Conservation (phyloP, 805 yeast genomes). For the Tetrapisispora iriomotensis region DNA sequence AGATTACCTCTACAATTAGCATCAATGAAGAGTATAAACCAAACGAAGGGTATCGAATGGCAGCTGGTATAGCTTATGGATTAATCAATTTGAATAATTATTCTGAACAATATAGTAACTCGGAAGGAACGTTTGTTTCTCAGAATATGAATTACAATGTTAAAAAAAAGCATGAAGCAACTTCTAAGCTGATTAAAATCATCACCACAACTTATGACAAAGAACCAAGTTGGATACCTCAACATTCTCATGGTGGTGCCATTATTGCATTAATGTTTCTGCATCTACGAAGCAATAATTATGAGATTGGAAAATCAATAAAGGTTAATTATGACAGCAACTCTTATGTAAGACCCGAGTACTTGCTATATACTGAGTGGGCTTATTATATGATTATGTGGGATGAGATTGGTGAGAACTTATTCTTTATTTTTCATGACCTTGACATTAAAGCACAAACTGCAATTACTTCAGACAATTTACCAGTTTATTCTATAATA, state of each 20-base stretch:
- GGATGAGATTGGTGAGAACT: slow-evolving; percentile 44
- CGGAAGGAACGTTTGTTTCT: neutral
- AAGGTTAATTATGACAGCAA: slow-evolving; percentile 36
- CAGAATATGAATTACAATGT: neutral
- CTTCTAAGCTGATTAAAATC: slow-evolving; percentile 11
- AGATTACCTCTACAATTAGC: slow-evolving; percentile 42
- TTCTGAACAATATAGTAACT: too few relatives aligned
- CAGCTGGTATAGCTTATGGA: slow-evolving; percentile 87
- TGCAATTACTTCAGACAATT: slow-evolving; percentile 46
- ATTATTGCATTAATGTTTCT: slow-evolving; percentile 66
- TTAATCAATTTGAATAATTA: slow-evolving; percentile 46
- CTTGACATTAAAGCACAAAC: slow-evolving; percentile 6
- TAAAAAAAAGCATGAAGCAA: neutral
- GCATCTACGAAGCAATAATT: slow-evolving; percentile 57
- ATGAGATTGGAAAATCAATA: slow-evolving; percentile 43
- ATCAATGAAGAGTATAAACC: slow-evolving; percentile 47
- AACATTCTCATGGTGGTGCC: slow-evolving; percentile 51
- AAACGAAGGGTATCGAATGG: slow-evolving; percentile 72
- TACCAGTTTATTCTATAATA: slow-evolving; percentile 52
- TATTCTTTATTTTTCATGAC: slow-evolving; percentile 16
- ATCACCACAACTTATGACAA: slow-evolving; percentile 13
- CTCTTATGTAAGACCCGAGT: slow-evolving; percentile 52
- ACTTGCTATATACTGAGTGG: slow-evolving; percentile 54
- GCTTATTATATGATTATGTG: slow-evolving; percentile 63
- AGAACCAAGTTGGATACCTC: slow-evolving; percentile 25